Percentiles rank a stretch among this genome's conserved stretches.
Conservation (phyloP, 768 basidiomycete species). For the Galerina marginata region DNA sequence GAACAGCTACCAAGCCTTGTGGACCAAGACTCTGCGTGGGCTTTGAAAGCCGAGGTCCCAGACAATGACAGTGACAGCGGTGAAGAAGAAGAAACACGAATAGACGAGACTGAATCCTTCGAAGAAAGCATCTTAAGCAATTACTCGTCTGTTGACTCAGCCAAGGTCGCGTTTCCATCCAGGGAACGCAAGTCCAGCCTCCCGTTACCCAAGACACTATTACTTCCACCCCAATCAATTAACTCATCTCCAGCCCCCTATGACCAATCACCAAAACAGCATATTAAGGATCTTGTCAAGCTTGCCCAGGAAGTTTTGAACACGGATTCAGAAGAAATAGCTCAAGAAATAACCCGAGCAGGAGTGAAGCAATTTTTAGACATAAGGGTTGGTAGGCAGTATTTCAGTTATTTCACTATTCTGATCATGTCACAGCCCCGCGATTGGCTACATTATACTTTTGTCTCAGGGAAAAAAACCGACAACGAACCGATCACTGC, state of each 20-base stretch:
- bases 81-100: constrained; percentile 54
- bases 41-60: constrained; percentile 64
- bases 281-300: constrained; percentile 65
- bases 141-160: constrained; percentile 4
- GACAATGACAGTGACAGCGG: constrained; percentile 67
- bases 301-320: constrained; percentile 61
- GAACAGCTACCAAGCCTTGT: constrained; percentile 64
- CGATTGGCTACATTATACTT: constrained; percentile 84
- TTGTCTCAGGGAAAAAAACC: constrained; percentile 69
- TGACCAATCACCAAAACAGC: constrained; percentile 57
- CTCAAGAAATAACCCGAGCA: constrained; percentile 83
- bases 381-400: constrained; percentile 65
- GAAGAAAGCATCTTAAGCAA: constrained; percentile 4
- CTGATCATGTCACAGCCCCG: constrained; percentile 61
- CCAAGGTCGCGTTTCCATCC: constrained; percentile 26
- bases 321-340: constrained; percentile 70
- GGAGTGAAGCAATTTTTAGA: constrained; percentile 71
- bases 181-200: constrained; percentile 76
- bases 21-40: constrained; percentile 79
- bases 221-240: constrained; percentile 37
- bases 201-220: constrained; percentile 55
- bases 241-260: constrained; percentile 32
- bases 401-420: background rate
- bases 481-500: constrained; percentile 72
- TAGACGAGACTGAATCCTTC: constrained; percentile 25